Evolutionary conservation across 768 basidiomycete species (phyloP).

Genomic region (Melanogaster broomeanus): DNA sequence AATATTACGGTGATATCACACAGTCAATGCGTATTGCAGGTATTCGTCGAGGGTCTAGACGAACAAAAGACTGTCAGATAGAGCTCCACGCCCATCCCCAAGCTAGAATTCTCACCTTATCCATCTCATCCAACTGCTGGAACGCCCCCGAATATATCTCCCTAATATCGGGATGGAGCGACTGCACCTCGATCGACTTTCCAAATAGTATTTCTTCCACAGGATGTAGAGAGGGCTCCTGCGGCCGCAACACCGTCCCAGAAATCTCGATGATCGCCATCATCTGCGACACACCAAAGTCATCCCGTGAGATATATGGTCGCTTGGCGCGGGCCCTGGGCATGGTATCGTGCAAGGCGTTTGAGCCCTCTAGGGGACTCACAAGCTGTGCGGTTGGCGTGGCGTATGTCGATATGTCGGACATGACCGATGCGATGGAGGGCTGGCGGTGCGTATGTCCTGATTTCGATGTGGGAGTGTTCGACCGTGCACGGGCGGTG

Average conservation of each 20-base stretch:
- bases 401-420: conserved; percentile 56
- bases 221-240: conserved; percentile 49
- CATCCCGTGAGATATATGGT: conserved; percentile 65
- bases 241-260: conserved; percentile 40
- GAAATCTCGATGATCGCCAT: conserved; percentile 82
- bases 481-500: conserved; percentile 23
- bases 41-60: conserved; percentile 32
- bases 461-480: conserved; percentile 20
- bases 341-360: conserved; percentile 7
- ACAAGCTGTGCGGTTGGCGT: conserved; percentile 39
- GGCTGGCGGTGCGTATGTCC: conserved; percentile 53
- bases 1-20: conserved; percentile 17
- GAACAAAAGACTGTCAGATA: conserved; percentile 1
- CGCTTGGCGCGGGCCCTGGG: conserved; percentile 41
- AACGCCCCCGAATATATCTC: conserved; percentile 73
- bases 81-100: not conserved
- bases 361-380: conserved; percentile 25
- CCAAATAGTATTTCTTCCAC: conserved; percentile 79
- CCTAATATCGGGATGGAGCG: conserved; percentile 68
- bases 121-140: conserved; percentile 77
- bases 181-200: conserved; percentile 54
- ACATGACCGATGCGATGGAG: conserved; percentile 75
- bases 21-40: conserved; percentile 22
- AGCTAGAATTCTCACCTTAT: conserved; percentile 54
- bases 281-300: conserved; percentile 87